phyloP scores from a whole-genome alignment of 2,329 filamentous ascomycete genomes.

The Cadophora sp. region DNA sequence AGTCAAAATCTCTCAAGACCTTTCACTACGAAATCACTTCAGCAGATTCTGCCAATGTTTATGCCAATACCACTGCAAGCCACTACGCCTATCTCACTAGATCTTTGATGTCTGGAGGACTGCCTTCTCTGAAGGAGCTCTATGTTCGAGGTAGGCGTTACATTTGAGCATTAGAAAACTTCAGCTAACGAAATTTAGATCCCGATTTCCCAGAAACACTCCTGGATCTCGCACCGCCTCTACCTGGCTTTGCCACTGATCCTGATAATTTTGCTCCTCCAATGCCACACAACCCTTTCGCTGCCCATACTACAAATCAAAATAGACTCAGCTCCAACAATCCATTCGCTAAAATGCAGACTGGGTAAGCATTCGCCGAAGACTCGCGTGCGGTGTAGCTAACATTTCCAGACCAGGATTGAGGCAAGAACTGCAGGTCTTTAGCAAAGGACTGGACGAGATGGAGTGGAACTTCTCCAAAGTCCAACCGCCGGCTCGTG shows the following conservation, averaged over 20 bases:
- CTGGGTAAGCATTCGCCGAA: constrained; percentile 5
- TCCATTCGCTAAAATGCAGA: constrained; percentile 39
- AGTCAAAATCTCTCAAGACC: constrained; percentile 71
- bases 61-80: constrained; percentile 57
- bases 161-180: too few relatives aligned
- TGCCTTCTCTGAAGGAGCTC: constrained; percentile 76
- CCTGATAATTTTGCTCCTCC: constrained; percentile 38
- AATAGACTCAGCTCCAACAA: constrained; percentile 45
- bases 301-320: constrained; percentile 20
- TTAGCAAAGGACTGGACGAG: constrained; percentile 71
- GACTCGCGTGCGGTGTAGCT: background rate
- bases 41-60: constrained; percentile 61
- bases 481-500: constrained; percentile 55
- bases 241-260: constrained; percentile 55
- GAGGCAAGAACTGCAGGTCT: constrained; percentile 65
- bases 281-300: constrained; percentile 30
- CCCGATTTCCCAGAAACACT: constrained; percentile 82
- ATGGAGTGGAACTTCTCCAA: constrained; percentile 72
- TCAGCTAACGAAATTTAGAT: constrained; percentile 52
- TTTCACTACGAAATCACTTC: constrained; percentile 85
- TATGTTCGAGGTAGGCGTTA: constrained; percentile 68
- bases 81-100: constrained; percentile 88
- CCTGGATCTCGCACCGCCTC: constrained; percentile 70
- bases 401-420: constrained; percentile 46
- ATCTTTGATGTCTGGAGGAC: constrained; percentile 77